Percentiles rank a stretch among this genome's conserved stretches.
Evolutionary conservation across 2,329 filamentous ascomycete species (phyloP).

Genomic region (Sporothrix variecibatus): DNA sequence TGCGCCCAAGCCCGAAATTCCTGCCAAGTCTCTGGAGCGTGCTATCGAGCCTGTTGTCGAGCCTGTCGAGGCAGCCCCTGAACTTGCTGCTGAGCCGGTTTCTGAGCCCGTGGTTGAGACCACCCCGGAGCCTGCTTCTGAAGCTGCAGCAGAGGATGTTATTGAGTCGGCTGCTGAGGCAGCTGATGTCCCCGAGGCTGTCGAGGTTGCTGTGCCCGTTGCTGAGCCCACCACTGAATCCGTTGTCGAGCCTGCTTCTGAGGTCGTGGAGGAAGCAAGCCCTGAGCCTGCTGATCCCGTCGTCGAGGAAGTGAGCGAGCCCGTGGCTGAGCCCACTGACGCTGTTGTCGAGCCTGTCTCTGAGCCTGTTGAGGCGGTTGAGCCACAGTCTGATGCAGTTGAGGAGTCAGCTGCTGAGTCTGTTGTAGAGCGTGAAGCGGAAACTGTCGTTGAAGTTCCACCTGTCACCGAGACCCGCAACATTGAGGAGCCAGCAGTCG

Average conservation of each 20-base stretch:
- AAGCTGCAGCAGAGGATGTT: background rate
- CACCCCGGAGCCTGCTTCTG: background rate
- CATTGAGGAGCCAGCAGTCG: background rate
- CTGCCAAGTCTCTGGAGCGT: background rate
- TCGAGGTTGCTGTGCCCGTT: background rate
- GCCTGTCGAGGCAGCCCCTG: constrained; percentile 30
- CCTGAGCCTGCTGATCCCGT: background rate
- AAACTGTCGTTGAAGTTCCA: background rate
- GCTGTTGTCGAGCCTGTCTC: background rate
- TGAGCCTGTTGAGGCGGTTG: background rate
- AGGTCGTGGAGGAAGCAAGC: background rate
- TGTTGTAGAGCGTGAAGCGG: background rate
- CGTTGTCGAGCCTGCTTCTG: background rate
- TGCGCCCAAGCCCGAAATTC: background rate
- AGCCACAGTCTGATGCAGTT: too few species aligned
- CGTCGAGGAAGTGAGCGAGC: background rate
- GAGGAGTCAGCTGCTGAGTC: background rate
- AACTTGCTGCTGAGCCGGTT: background rate
- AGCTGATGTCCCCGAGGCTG: background rate
- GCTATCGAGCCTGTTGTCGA: background rate
- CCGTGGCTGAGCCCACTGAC: background rate
- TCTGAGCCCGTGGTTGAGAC: background rate
- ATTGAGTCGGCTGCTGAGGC: constrained; percentile 16
- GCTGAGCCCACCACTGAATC: background rate
- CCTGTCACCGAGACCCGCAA: background rate